Percentiles rank a stretch among this genome's conserved stretches.
phyloP scores from a whole-genome alignment of 305 asterid genomes.

The Solanum hybrid region DNA sequence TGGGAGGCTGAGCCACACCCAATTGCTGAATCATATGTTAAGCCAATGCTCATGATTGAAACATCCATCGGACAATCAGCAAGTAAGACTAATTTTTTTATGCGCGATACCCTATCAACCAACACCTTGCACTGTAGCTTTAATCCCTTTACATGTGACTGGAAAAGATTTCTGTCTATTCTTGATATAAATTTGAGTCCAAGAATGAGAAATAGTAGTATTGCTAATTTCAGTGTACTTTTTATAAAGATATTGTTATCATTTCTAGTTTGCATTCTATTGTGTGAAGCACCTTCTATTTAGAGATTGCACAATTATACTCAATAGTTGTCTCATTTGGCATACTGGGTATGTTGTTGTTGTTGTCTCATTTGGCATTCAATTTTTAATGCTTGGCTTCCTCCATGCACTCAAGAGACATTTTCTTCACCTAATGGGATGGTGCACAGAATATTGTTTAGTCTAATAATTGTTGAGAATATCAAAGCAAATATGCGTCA shows the following conservation, averaged over 20 bases:
- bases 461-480: background rate
- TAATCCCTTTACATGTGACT: background rate
- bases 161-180: background rate
- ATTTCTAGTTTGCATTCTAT: background rate
- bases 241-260: background rate
- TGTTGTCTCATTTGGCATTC: no score
- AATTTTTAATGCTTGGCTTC: background rate
- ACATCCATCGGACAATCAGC: constrained; percentile 21
- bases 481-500: background rate
- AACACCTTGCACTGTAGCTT: background rate
- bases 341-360: no score
- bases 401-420: background rate
- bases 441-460: background rate
- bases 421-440: background rate
- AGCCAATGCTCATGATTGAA: constrained; percentile 24
- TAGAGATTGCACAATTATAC: background rate
- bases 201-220: background rate
- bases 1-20: constrained; percentile 23
- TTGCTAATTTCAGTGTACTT: background rate
- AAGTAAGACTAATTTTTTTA: constrained; percentile 17
- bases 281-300: background rate
- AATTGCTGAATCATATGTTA: constrained; percentile 19
- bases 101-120: background rate
- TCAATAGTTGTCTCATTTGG: background rate
- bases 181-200: background rate